phyloP scores from a whole-genome alignment of 2,329 filamentous ascomycete species.

The Teratosphaeria zuluensis region DNA sequence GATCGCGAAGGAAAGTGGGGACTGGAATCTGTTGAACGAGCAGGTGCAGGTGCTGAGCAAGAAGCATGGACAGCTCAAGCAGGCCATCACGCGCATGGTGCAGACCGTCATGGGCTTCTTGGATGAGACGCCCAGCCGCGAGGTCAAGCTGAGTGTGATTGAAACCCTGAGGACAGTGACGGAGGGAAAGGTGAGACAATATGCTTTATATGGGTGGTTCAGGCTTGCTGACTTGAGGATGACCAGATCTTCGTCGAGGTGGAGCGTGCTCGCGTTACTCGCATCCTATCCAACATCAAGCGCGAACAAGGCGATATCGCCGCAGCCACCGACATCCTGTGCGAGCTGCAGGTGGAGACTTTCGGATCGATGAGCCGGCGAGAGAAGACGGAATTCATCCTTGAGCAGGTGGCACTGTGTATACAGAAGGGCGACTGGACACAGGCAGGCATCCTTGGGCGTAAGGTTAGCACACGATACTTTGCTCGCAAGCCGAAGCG shows the following conservation, averaged over 20 bases:
- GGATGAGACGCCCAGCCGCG: conserved; percentile 71
- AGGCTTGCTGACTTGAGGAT: conserved; percentile 4
- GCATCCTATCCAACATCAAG: conserved; percentile 94
- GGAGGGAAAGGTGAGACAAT: conserved; percentile 66
- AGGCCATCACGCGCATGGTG: conserved; percentile 98
- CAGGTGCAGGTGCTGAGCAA: conserved; percentile 93
- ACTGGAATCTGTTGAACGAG: conserved; percentile 94
- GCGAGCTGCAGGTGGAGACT: conserved; percentile 96
- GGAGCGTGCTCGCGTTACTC: conserved; percentile 88
- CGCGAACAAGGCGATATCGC: conserved; percentile 88
- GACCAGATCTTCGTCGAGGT: conserved; percentile 91
- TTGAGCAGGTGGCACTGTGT: conserved; percentile 87
- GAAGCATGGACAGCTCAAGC: conserved; percentile 99
- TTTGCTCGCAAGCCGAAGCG: conserved; percentile 86
- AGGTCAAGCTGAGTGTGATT: conserved; percentile 86
- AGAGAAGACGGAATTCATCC: conserved; percentile 98
- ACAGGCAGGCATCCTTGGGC: conserved; percentile 82
- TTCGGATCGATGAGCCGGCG: conserved; percentile 96
- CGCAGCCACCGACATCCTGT: conserved; percentile 83
- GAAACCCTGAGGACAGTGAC: conserved; percentile 93
- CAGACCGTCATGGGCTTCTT: conserved; percentile 91
- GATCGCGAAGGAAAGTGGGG: conserved; percentile 82
- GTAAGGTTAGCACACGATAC: conserved; percentile 95
- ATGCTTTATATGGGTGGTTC: background rate
- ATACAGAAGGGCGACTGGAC: conserved; percentile 95